Base-by-base conservation (phyloP, 1,284 basidiomycete species). In the Coriolopsis trogii region DNA sequence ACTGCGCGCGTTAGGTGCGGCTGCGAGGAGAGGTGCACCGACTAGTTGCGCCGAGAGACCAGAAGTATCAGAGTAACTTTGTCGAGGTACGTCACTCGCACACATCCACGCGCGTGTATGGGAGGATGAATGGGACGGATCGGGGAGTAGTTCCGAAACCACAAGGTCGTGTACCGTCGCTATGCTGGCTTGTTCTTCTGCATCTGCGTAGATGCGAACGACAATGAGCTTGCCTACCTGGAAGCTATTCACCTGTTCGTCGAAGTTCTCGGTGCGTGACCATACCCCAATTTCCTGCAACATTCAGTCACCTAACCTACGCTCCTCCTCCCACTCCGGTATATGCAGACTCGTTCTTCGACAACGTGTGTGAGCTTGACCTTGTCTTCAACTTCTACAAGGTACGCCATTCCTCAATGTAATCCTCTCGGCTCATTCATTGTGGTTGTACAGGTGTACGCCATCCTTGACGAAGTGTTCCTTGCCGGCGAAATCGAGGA, bases 351-450 rank as follows among this genome's bases (percentile, higher is more conserved):
- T 87, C 94, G 0, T 98, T 98, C 76, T 99, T 99, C 67, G 93
- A 96, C 69, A 98, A 98, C 64, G 96, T 99, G 0, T 98, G 95
- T 74, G 95, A 98, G 71, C 80, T 98, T 16, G 88, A 99, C 67
- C 81, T 99, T 3, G 96, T 99, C 2, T 99, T 98, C 78, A 98
- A 98, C 67, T 99, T 99, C 71, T 98, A 98, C 76, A 98, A 98
- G 79, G 94, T 89, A 25, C 25, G 70, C 39, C 23, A 3, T 29
- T 41, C n/a, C 31, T 46, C 3, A 1, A 23, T 43, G 8, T 9
- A 30, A 24, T 20, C 7, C 1, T 40, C n/a, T 34, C 1, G 13
- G 13, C 25, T 20, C 20, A n/a, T n/a, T 25, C 13, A 34, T 28
- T 28, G n/a, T 29, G 6, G 15, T 6, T 6, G 4, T 18, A 3